phyloP scores from a whole-genome alignment of 305 asterid species.

The Fraxinus greggii region DNA sequence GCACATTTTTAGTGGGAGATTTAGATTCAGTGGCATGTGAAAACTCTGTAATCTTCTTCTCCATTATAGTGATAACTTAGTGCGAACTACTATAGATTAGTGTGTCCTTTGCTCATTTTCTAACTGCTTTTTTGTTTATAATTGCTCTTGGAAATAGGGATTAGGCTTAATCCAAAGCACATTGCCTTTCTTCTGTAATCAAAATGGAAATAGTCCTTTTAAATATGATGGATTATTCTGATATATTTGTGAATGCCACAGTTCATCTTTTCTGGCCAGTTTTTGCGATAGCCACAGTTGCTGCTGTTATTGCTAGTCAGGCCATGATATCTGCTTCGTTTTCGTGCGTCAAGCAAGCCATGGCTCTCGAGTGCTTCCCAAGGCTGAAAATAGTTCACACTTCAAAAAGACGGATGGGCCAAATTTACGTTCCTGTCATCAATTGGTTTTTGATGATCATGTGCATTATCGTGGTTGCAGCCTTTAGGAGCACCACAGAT shows the following conservation, averaged over 20 bases:
- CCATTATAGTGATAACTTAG: not conserved
- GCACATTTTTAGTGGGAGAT: not conserved
- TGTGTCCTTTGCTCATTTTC: not conserved
- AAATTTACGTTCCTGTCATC: slow-evolving; percentile 86
- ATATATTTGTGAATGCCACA: slow-evolving; percentile 35
- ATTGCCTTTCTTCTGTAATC: not conserved
- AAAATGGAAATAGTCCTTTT: not conserved
- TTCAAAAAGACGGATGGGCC: slow-evolving; percentile 84
- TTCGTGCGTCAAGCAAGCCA: slow-evolving; percentile 89
- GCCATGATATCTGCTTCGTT: slow-evolving; percentile 99
- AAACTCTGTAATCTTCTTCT: not conserved
- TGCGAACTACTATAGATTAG: not conserved
- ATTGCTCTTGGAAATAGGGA: not conserved
- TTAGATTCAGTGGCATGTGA: not conserved
- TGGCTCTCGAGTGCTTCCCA: slow-evolving; percentile 98
- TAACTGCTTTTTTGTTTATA: not conserved
- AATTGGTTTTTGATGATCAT: slow-evolving; percentile 89
- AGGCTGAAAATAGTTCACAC: slow-evolving; percentile 91
- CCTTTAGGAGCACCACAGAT: slow-evolving; percentile 75
- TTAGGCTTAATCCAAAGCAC: not conserved
- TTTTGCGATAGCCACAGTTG: slow-evolving; percentile 73
- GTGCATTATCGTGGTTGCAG: slow-evolving; percentile 85
- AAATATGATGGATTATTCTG: slow-evolving; percentile 12
- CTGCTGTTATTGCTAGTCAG: slow-evolving; percentile 98
- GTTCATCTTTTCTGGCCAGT: slow-evolving; percentile 89